Percentiles rank a stretch among this genome's conserved stretches.
Conservation (phyloP, 2,329 filamentous ascomycete species). For the Ceratocystis destructans region DNA sequence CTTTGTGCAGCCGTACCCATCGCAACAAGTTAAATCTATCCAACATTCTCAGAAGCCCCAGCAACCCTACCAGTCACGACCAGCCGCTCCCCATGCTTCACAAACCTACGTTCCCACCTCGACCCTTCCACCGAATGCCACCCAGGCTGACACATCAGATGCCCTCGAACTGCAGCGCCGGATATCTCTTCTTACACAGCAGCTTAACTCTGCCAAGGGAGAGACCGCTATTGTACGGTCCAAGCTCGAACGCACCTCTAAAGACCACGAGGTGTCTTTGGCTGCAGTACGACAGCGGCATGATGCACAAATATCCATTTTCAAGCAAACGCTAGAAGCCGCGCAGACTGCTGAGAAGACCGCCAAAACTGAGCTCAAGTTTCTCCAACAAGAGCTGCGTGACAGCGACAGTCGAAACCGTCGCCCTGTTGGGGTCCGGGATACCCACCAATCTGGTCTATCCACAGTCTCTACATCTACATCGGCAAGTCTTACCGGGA, state of each 20-base stretch:
- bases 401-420: slow-evolving; percentile 34
- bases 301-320: slow-evolving; percentile 47
- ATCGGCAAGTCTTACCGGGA: slow-evolving; percentile 13
- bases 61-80: neutral
- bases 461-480: neutral
- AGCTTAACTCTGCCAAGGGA: slow-evolving; percentile 50
- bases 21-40: neutral
- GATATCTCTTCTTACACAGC: slow-evolving; percentile 21
- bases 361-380: slow-evolving; percentile 46
- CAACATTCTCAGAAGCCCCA: neutral
- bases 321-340: slow-evolving; percentile 26
- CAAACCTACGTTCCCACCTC: neutral
- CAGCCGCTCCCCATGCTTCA: neutral
- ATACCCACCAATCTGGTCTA: slow-evolving; percentile 21
- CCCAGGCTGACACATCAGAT: neutral
- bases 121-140: neutral
- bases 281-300: slow-evolving; percentile 48
- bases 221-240: slow-evolving; percentile 63
- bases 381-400: slow-evolving; percentile 56
- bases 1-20: slow-evolving; percentile 8
- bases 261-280: slow-evolving; percentile 50
- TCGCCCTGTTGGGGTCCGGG: slow-evolving; percentile 26
- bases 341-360: slow-evolving; percentile 50
- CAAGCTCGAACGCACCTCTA: slow-evolving; percentile 48
- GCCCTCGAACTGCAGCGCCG: neutral